phyloP scores from a whole-genome alignment of 345 rosid genomes.

The Eucalyptus globulus region DNA sequence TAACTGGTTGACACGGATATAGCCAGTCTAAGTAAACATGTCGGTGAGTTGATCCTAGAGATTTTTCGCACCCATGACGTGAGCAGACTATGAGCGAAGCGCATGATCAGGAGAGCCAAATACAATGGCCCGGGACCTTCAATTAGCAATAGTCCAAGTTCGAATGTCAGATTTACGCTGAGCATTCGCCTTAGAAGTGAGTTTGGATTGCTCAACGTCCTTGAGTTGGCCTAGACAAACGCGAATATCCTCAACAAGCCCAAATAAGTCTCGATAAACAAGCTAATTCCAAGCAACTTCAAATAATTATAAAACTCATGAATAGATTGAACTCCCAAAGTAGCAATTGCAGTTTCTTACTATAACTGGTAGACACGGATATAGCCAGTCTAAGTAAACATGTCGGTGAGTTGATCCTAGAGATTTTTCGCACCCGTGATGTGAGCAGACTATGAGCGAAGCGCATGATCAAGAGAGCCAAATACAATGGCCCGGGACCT shows the following conservation, averaged over 20 bases:
- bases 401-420: background rate
- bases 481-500: background rate
- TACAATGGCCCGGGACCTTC: background rate
- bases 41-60: background rate
- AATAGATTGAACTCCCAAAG: too few species aligned
- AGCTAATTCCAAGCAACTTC: background rate
- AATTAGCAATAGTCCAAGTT: background rate
- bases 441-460: background rate
- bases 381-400: background rate
- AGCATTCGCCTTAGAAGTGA: background rate
- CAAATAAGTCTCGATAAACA: background rate
- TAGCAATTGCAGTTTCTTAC: background rate
- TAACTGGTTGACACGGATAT: too few species aligned
- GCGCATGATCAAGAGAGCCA: background rate
- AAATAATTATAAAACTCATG: background rate
- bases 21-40: background rate
- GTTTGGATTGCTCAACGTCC: background rate
- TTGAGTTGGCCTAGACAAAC: background rate
- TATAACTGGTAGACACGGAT: too few species aligned
- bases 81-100: background rate
- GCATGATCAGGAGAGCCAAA: background rate
- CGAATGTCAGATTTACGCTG: background rate
- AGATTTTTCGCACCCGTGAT: background rate
- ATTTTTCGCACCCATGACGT: background rate
- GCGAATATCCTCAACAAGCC: background rate